Conservation (phyloP, 495 filamentous ascomycete genomes). For the Arthonia radiata region DNA sequence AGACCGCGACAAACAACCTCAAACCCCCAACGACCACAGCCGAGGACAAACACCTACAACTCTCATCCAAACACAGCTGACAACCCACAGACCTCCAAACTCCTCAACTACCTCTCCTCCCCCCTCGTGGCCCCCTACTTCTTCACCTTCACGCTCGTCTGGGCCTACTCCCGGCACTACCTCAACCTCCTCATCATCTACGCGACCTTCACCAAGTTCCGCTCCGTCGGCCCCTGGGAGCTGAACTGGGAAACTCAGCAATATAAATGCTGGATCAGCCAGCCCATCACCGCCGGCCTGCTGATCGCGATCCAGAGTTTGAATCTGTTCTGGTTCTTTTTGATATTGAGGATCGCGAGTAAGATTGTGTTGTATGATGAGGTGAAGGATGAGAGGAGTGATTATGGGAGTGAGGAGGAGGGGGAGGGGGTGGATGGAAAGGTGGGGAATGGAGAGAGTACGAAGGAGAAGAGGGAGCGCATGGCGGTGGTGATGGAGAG, state of each 20-base stretch:
- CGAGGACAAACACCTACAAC: too few species aligned
- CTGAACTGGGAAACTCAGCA: conserved; percentile 64
- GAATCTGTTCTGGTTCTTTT: conserved; percentile 72
- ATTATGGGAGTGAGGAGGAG: conserved; percentile 32
- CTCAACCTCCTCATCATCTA: conserved; percentile 73
- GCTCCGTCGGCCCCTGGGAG: conserved; percentile 66
- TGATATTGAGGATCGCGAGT: conserved; percentile 49
- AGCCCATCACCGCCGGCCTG: conserved; percentile 44
- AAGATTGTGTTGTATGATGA: conserved; percentile 28
- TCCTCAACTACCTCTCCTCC: conserved; percentile 75
- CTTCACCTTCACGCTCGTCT: conserved; percentile 53
- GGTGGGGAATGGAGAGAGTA: conserved; percentile 2
- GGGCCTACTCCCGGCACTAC: conserved; percentile 84
- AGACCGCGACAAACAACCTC: too few species aligned
- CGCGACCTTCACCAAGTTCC: conserved; percentile 68
- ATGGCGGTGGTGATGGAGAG: conserved; percentile 1
- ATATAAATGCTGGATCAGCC: conserved; percentile 60
- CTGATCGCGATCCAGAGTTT: conserved; percentile 53
- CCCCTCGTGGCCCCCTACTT: conserved; percentile 61
- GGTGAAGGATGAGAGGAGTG: conserved; percentile 30
- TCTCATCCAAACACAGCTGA: too few species aligned
- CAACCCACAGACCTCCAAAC: conserved; percentile 53
- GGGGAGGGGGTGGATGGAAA: conserved; percentile 9
- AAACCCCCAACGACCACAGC: too few species aligned
- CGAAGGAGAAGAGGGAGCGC: conserved; percentile 1